Percentiles rank a stretch among this genome's conserved stretches.
Conservation (phyloP, 805 yeast genomes). For the Komagataella mondaviorum region DNA sequence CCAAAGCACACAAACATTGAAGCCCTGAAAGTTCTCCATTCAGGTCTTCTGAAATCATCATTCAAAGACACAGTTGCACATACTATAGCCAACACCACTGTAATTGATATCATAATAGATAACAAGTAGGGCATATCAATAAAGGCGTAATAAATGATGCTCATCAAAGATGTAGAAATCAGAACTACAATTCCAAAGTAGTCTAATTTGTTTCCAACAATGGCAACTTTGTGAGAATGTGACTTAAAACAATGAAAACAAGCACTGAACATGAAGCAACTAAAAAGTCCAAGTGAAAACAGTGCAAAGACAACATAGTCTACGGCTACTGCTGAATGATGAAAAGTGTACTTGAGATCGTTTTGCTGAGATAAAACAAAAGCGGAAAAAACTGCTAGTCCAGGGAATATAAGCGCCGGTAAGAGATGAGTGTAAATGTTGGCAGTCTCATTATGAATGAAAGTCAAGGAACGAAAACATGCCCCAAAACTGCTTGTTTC, state of each 20-base stretch:
- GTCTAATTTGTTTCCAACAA: constrained; percentile 36
- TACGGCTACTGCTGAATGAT: constrained; percentile 11
- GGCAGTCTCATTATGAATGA: constrained; percentile 38
- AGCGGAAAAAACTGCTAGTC: constrained; percentile 1
- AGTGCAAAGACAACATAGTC: constrained; percentile 26
- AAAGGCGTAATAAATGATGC: constrained; percentile 23
- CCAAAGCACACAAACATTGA: constrained; percentile 73
- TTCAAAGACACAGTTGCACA: constrained; percentile 55
- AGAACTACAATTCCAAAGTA: constrained; percentile 41
- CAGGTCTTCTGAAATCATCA: constrained; percentile 52
- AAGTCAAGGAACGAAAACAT: constrained; percentile 27
- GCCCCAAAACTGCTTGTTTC: constrained; percentile 26
- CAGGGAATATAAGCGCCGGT: constrained; percentile 24
- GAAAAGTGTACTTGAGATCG: constrained; percentile 9
- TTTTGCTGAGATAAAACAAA: constrained; percentile 12
- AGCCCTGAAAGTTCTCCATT: constrained; percentile 70
- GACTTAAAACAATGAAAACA: constrained; percentile 35
- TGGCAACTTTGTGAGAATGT: constrained; percentile 29
- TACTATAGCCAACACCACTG: constrained; percentile 38
- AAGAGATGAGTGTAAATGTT: constrained; percentile 37
- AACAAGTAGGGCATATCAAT: constrained; percentile 27
- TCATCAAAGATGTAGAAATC: constrained; percentile 32
- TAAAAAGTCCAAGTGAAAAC: constrained; percentile 30
- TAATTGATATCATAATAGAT: constrained; percentile 25
- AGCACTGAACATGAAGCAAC: constrained; percentile 35